Base-by-base conservation (phyloP, 306 rosid species). In the Castanea crenata region DNA sequence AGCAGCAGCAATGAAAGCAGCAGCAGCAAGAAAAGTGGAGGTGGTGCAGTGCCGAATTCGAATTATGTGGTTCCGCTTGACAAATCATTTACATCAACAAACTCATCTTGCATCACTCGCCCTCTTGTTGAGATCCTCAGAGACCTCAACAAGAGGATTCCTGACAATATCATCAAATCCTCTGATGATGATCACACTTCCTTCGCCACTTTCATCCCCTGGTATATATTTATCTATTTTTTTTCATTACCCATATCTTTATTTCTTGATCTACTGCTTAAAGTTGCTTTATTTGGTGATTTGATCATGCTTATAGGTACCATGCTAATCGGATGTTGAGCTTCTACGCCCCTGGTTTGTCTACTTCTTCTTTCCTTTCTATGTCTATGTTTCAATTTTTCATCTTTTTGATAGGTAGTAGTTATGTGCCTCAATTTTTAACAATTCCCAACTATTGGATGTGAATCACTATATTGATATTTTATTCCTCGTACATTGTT, bases 311-410 rank as follows among this genome's bases (percentile, higher is more conserved):
- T 68, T 55, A 23, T 67, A 93, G 98, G 98, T 94, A 87, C 85
- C 99, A 95, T 85, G 99, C 99, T 5, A 95, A 95, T 69, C 85
- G 98, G 85, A 95, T 95, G 99, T 74, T 95, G 87, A 95, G 98
- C 89, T 93, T 95, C 90, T 95, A 93, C 25, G 99, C 99, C 64
- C 97, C 99, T 85, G 99, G 98, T 94, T 16, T 75, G 84, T 79
- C 27, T 10, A 58, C 13, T 34, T 80, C 72, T 70, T 76, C 75
- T 55, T 70, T 12, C 21, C 41, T 67, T n/a, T n/a, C 74, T 72
- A 19, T 9, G 57, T 74, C 63, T 62, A 27, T 55, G 34, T 65
- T 55, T 16, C 46, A 41, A 7, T 41, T 41, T 41, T 9, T 35
- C 44, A 6, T 35, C 44, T 35, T 35, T 35, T 35, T 41, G 1